Evolutionary conservation across 441 rosid genomes (phyloP).

Genomic region (Breynia disticha): DNA sequence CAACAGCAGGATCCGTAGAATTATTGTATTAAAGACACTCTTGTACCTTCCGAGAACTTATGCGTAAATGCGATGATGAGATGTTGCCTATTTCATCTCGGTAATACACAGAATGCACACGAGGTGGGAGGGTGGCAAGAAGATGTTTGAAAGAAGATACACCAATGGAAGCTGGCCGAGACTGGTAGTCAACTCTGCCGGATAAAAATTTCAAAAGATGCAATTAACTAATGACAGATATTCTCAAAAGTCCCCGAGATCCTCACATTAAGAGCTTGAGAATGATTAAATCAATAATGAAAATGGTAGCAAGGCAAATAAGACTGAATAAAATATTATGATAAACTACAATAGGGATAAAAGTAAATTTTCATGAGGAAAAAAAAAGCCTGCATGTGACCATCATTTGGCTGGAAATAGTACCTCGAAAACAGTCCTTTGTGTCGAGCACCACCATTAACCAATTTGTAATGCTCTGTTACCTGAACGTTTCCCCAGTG

Average conservation of each 20-base stretch:
- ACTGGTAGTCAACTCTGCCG: slow-evolving; percentile 97
- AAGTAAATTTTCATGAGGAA: not conserved
- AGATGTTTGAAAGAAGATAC: slow-evolving; percentile 72
- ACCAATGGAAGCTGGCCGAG: slow-evolving; percentile 52
- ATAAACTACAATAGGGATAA: too few species aligned
- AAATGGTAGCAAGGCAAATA: not conserved
- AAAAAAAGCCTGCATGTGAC: slow-evolving; percentile 1
- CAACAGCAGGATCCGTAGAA: not conserved
- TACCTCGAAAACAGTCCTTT: slow-evolving; percentile 96
- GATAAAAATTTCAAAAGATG: slow-evolving; percentile 17
- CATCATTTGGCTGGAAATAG: slow-evolving; percentile 10
- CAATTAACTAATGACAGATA: not conserved
- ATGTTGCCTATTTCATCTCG: slow-evolving; percentile 97
- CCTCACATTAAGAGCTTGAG: too few species aligned
- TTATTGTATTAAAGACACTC: too few species aligned
- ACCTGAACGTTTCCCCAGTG: slow-evolving; percentile 98
- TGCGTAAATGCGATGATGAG: slow-evolving; percentile 82
- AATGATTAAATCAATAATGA: too few species aligned
- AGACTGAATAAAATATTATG: not conserved
- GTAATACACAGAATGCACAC: slow-evolving; percentile 90
- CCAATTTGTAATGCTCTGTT: slow-evolving; percentile 78
- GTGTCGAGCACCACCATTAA: slow-evolving; percentile 88
- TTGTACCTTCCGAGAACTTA: slow-evolving; percentile 69
- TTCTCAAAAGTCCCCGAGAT: too few species aligned
- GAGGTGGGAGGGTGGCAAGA: slow-evolving; percentile 80